Conservation (phyloP, 768 basidiomycete species). For the Leucocoprinus sp. region DNA sequence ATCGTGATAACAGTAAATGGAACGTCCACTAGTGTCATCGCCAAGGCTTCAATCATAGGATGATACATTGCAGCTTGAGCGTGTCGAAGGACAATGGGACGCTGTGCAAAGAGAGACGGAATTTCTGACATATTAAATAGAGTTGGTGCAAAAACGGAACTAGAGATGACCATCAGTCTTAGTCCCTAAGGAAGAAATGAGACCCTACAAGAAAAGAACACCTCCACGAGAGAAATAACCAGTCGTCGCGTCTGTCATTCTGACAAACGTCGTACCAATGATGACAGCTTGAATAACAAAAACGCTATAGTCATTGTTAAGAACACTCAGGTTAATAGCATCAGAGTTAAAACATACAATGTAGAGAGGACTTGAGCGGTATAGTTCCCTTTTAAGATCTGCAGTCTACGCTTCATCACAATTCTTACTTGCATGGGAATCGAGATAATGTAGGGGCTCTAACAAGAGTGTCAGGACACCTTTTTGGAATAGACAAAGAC, state of each 20-base stretch:
- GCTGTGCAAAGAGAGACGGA: slow-evolving; percentile 51
- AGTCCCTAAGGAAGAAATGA: background rate
- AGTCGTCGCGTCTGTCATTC: slow-evolving; percentile 39
- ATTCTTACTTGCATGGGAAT: slow-evolving; percentile 35
- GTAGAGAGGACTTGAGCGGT: slow-evolving; percentile 22
- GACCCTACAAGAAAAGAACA: slow-evolving; percentile 57
- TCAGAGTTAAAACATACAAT: slow-evolving; percentile 12
- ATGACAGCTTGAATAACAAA: slow-evolving; percentile 31
- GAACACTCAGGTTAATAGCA: background rate
- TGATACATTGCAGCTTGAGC: slow-evolving; percentile 52
- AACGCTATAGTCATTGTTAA: slow-evolving; percentile 10
- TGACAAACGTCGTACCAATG: slow-evolving; percentile 57
- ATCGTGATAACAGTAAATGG: slow-evolving; percentile 46
- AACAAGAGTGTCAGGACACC: too few species aligned
- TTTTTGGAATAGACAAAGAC: background rate
- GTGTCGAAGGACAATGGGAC: slow-evolving; percentile 53
- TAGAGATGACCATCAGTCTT: background rate
- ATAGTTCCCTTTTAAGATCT: slow-evolving; percentile 32
- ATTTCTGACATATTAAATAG: slow-evolving; percentile 62
- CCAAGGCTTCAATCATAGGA: slow-evolving; percentile 32
- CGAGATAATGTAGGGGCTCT: slow-evolving; percentile 32
- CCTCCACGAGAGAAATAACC: slow-evolving; percentile 67
- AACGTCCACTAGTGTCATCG: slow-evolving; percentile 53
- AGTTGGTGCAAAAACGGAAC: slow-evolving; percentile 51
- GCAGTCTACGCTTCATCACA: slow-evolving; percentile 31